These are phyloP conservation scores for Microdochium paspali DNA, from an alignment of 2,329 filamentous ascomycete species.

Conservation along the genomic window DNA sequence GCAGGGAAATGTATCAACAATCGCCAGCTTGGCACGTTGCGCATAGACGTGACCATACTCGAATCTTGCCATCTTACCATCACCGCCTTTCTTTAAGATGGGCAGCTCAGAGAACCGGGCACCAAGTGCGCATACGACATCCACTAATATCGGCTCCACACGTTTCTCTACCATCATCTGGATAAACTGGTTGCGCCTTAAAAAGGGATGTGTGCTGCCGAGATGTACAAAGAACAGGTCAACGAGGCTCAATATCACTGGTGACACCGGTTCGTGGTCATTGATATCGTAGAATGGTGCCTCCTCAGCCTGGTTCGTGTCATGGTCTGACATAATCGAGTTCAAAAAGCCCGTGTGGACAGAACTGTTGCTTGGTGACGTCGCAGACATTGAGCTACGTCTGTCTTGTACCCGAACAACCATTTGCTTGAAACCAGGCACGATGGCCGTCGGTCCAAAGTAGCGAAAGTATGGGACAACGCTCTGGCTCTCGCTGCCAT, in stretches of 20 bases:
- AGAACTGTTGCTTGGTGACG: slow-evolving; percentile 35
- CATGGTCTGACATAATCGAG: slow-evolving; percentile 31
- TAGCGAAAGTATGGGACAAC: slow-evolving; percentile 84
- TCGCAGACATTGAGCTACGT: slow-evolving; percentile 48
- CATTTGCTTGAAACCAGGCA: slow-evolving; percentile 90
- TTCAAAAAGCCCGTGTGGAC: slow-evolving; percentile 23
- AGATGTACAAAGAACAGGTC: slow-evolving; percentile 75
- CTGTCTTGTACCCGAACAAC: slow-evolving; percentile 65
- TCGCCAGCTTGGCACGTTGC: slow-evolving; percentile 71
- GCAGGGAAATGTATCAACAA: slow-evolving; percentile 74
- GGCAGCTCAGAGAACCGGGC: slow-evolving; percentile 67
- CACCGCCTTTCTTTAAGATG: slow-evolving; percentile 38
- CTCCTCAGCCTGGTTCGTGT: slow-evolving; percentile 35
- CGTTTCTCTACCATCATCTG: slow-evolving; percentile 71
- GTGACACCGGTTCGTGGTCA: slow-evolving; percentile 60
- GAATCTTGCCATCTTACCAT: slow-evolving; percentile 41
- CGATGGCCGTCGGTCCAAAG: slow-evolving; percentile 84
- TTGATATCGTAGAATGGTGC: slow-evolving; percentile 69
- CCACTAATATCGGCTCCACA: slow-evolving; percentile 75
- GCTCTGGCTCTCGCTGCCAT: slow-evolving; percentile 43
- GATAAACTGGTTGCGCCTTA: slow-evolving; percentile 64
- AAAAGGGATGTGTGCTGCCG: slow-evolving; percentile 78
- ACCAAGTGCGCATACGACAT: slow-evolving; percentile 74
- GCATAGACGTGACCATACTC: slow-evolving; percentile 73
- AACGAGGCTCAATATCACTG: slow-evolving; percentile 66